phyloP scores from a whole-genome alignment of 345 rosid species.

The Citropsis articulata region DNA sequence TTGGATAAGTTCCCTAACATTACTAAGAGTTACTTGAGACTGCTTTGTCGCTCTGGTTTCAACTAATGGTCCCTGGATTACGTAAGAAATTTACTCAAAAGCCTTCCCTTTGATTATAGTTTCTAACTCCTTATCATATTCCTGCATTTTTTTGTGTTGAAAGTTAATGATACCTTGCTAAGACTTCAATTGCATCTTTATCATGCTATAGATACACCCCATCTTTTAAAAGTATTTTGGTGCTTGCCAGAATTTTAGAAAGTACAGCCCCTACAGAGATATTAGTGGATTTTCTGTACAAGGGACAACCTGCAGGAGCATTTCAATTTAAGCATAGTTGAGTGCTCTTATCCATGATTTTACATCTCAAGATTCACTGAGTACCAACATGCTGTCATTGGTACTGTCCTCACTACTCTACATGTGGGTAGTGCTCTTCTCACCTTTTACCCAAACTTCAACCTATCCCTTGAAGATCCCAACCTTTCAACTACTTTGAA shows the following conservation, averaged over 20 bases:
- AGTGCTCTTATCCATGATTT: neutral
- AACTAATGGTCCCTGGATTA: conserved; percentile 90
- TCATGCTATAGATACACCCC: neutral
- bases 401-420: too few relatives aligned
- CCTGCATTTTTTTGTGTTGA: neutral
- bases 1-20: conserved; percentile 77
- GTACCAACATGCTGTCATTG: too few relatives aligned
- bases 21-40: conserved; percentile 79
- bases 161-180: neutral
- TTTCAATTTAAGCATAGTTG: neutral
- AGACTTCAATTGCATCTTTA: neutral
- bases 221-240: neutral
- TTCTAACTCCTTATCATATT: neutral
- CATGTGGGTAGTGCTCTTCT: too few relatives aligned
- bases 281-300: neutral
- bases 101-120: neutral
- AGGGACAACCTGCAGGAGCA: neutral
- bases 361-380: too few relatives aligned
- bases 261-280: neutral
- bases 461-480: too few relatives aligned
- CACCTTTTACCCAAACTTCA: too few relatives aligned
- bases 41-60: conserved; percentile 95
- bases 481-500: too few relatives aligned
- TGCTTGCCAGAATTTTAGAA: neutral
- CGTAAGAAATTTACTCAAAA: conserved; percentile 44